Evolutionary conservation across 2,329 filamentous ascomycete species (phyloP).

Genomic region (Aspergillus candidus): DNA sequence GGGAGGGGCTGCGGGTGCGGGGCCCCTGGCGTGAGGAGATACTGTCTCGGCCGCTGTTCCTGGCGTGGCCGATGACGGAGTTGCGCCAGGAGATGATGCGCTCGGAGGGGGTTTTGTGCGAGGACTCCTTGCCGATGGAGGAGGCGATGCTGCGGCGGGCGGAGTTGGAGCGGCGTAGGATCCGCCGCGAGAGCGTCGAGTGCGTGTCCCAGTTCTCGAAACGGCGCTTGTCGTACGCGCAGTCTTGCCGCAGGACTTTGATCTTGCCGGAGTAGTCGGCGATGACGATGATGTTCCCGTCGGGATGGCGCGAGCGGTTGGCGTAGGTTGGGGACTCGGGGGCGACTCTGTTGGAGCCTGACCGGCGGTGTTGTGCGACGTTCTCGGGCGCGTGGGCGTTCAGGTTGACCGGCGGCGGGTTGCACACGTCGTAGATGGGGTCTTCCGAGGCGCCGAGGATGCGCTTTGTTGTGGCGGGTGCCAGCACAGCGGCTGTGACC

Average conservation of each 20-base stretch:
- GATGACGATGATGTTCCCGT: constrained; percentile 87
- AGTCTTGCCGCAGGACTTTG: constrained; percentile 94
- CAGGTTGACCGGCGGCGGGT: constrained; percentile 82
- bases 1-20: constrained; percentile 43
- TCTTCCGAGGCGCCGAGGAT: constrained; percentile 76
- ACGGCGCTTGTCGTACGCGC: constrained; percentile 71
- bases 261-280: constrained; percentile 83
- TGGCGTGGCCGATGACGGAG: constrained; percentile 52
- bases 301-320: constrained; percentile 65
- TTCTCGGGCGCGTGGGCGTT: constrained; percentile 52
- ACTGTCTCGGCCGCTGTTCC: constrained; percentile 22
- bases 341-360: constrained; percentile 39
- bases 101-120: constrained; percentile 55
- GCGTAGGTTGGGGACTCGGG: constrained; percentile 72
- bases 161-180: constrained; percentile 52
- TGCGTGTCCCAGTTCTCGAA: constrained; percentile 71
- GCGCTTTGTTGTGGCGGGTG: constrained; percentile 70
- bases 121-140: constrained; percentile 40
- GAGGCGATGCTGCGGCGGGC: constrained; percentile 47
- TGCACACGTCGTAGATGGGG: constrained; percentile 93
- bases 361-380: constrained; percentile 15
- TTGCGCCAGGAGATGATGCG: constrained; percentile 87
- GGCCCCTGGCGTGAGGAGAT: constrained; percentile 33
- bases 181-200: constrained; percentile 67
- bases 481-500: constrained; percentile 83